Base-by-base conservation (phyloP, 2,329 filamentous ascomycete species). In the Aspergillus puulaauensis region DNA sequence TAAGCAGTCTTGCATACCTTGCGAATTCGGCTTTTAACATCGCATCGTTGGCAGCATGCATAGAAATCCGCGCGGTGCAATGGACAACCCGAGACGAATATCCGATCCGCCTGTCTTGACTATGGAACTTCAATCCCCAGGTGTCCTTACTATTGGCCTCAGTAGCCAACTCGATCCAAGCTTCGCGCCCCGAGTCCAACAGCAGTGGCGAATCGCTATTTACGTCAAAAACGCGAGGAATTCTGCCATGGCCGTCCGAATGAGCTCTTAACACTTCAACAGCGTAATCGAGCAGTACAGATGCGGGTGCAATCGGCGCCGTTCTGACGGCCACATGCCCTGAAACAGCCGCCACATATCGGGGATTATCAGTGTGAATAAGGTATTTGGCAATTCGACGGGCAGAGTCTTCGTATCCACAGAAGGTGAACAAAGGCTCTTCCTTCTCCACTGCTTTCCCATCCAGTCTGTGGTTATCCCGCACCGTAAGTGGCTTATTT, bases 121-220 rank as follows among this genome's bases (percentile, higher is more conserved):
- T 64, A 2, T 50, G 40, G 15, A 59, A 60, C 19, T 52, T 57
- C 19, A 63, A 6, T 6, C 43, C 21, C 64, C 64, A 66, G 31
- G 59, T 44, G 11, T 23, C 23, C 24, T 52, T 58, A 6, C 52
- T 45, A 2, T 43, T 17, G 12, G 44, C 11, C 6, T 59, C 23
- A 6, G 54, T 24, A 6, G 45, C 17, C 6, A 65, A 31, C 15
- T 56, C 54, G 5, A 65, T 58, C 45, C 51, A 60, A 6, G 62
- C 54, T 5, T 59, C 37, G 12, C 61, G 56, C 3, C 37, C 57
- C 2, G 49, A 24, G 19, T 65, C 57, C 2, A 63, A 44, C 14
- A 62, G 59, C 2, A 64, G 53, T 7, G 64, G 64, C 2, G 57
- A 59, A 19, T 66, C 61, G 21, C 62, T 64, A 12, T 53, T 55